Evolutionary conservation across 2,329 filamentous ascomycete genomes (phyloP), one percentile per base, ranked within the genome.

Genomic region (Aspergillus alliaceus): DNA sequence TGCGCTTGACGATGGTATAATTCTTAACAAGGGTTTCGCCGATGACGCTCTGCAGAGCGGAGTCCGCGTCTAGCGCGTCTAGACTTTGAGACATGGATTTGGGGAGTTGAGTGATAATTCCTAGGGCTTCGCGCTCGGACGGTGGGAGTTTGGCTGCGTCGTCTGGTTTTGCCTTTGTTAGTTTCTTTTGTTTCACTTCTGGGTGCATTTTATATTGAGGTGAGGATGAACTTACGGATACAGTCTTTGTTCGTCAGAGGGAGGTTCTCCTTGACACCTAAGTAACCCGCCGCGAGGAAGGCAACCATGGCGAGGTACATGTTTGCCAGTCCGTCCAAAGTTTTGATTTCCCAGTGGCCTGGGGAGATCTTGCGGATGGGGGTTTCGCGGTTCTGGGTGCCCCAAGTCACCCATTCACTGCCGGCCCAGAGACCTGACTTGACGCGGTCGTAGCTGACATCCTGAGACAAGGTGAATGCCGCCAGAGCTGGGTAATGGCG

Each of bases 371-470:
- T 87, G 12, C 90, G 83, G 9, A 96, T 77, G 0, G 90, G 88
- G 4, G 85, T 80, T 76, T 93, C 90, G 18, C 89, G 85, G 71
- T 95, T 95, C 74, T 95, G 87, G 4, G 86, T 89, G 12, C 91
- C 91, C 90, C 90, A 96, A 0, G 87, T 78, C 0, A 93, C 83
- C 86, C 88, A 93, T 7, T 86, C 84, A 0, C 90, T 90, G n/a
- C 90, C 90, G 0, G 89, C 84, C 90, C 90, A 95, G 57, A 78
- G 79, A n/a, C 90, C 83, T 53, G 91, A 86, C 1, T 76, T 73
- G 11, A 90, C 80, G 4, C 90, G 83, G 34, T 84, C 83, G 71
- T 95, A 95, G 70, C 87, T 90, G 0, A 80, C 79, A 1, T 83
- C 79, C 61, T 85, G 84, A 34, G 86, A 82, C 65, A 90, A 84